Evolutionary conservation across 2,329 filamentous ascomycete species (phyloP), one percentile per base, ranked within the genome.

Genomic region (Epichloe glyceriae): DNA sequence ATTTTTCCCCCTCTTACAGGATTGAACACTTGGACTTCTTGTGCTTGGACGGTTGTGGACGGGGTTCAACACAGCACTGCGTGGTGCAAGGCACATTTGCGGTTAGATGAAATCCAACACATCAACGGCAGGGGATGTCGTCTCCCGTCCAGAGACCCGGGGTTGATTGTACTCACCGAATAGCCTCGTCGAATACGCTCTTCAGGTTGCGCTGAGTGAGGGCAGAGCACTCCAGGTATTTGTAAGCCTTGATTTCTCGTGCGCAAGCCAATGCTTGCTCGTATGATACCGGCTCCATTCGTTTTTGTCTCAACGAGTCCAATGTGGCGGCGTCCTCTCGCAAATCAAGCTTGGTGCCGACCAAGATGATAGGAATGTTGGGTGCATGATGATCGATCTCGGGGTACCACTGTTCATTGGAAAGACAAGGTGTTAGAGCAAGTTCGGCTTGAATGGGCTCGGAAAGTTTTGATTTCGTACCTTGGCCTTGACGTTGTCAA

Each of bases 401-500:
- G 52, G 93, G 91, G 70, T 85, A 91, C 91, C 91, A 97, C 89
- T 97, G 52, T 34, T 19, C 47, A 26, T 35, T 43, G 3, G 14
- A n/a, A n/a, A 30, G 46, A 15, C 26, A 17, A 37, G 20, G 4
- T 3, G 50, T 50, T 33, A 47, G 44, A 3, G 26, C 30, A 22
- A 20, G 3, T 33, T 17, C 2, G 37, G 3, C 6, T 17, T 34
- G 30, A 33, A 22, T 8, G 22, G 46, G 20, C 5, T 22, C 12
- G 10, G 6, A 20, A 7, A 10, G 14, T 26, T 11, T 15, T 45
- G 15, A 30, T 19, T 20, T 49, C 75, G 58, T 75, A 95, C 90
- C 85, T 97, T 98, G 54, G 90, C 90, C 73, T 89, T 93, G 67
- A 98, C 91, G 81, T 98, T 98, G 72, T 97, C 93, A 65, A 96